These are phyloP conservation scores for Hypoxylon sp. DNA, from an alignment of 2,329 filamentous ascomycete genomes.

Conservation along the genomic window DNA sequence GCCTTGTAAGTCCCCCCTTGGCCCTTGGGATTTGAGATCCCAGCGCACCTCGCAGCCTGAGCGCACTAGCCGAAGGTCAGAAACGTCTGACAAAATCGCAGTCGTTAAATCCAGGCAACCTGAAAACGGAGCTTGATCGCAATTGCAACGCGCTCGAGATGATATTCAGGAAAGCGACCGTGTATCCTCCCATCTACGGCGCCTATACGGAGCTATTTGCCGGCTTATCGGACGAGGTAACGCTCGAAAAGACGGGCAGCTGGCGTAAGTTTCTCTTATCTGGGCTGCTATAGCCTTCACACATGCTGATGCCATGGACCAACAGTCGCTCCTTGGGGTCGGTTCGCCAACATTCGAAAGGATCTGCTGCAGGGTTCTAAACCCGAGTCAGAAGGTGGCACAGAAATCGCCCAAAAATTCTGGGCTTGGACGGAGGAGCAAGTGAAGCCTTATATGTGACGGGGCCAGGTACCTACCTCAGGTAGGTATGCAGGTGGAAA, in stretches of 20 bases:
- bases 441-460: conserved; percentile 43
- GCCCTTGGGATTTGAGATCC: conserved; percentile 10
- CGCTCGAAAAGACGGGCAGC: conserved; percentile 42
- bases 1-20: conserved; percentile 34
- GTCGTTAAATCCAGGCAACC: conserved; percentile 43
- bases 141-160: conserved; percentile 29
- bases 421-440: conserved; percentile 56
- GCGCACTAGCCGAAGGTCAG: neutral
- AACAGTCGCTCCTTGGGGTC: conserved; percentile 57
- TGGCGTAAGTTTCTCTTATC: conserved; percentile 39
- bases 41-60: conserved; percentile 9
- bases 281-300: neutral
- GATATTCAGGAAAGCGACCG: conserved; percentile 32
- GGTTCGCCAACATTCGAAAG: conserved; percentile 43
- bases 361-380: conserved; percentile 47
- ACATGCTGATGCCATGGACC: conserved; percentile 12
- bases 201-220: conserved; percentile 55
- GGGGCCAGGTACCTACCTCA: no score
- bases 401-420: conserved; percentile 49
- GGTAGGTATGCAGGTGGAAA: no score
- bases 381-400: conserved; percentile 48
- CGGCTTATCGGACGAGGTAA: conserved; percentile 49
- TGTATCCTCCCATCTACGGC: conserved; percentile 42
- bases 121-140: conserved; percentile 42
- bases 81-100: conserved; percentile 18